A percentile compares a stretch with the other conserved stretches of the same genome.
phyloP scores from a whole-genome alignment of 75 land plant genomes.

The Picea sitchensis region DNA sequence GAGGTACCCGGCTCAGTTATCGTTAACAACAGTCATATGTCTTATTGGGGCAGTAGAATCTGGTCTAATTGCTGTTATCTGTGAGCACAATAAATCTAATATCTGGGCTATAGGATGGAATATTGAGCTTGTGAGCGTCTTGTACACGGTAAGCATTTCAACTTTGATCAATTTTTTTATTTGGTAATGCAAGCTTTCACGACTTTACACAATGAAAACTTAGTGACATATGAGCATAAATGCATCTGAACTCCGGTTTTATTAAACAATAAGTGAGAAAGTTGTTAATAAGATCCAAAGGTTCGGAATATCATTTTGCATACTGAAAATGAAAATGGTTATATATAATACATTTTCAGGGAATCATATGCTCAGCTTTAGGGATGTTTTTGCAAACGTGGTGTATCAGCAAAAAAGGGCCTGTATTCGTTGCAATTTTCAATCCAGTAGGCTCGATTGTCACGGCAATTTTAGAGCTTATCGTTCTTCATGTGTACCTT shows the following conservation, averaged over 20 bases:
- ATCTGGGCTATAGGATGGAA: conserved; percentile 44
- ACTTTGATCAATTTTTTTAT: too few relatives aligned
- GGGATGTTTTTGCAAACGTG: neutral
- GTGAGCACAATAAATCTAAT: conserved; percentile 17
- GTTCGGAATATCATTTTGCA: too few relatives aligned
- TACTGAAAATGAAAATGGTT: neutral
- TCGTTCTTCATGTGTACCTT: too few relatives aligned
- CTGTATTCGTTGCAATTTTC: too few relatives aligned
- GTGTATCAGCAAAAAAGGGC: too few relatives aligned
- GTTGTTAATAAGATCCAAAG: too few relatives aligned
- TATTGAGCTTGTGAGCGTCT: conserved; percentile 36
- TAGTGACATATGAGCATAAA: neutral
- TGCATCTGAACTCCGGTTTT: neutral
- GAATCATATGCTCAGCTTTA: neutral
- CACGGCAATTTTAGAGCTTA: too few relatives aligned
- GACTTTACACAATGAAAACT: too few relatives aligned
- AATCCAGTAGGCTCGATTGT: too few relatives aligned
- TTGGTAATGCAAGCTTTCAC: too few relatives aligned
- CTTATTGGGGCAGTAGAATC: conserved; percentile 48
- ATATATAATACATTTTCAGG: neutral
- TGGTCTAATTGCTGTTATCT: conserved; percentile 28
- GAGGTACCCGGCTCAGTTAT: conserved; percentile 48
- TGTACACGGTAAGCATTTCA: conserved; percentile 32
- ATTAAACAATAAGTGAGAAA: neutral
- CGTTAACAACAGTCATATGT: conserved; percentile 49